A percentile compares a stretch with the other conserved stretches of the same genome.
phyloP scores from a whole-genome alignment of 2,329 filamentous ascomycete species.

The Rutstroemia sp. region DNA sequence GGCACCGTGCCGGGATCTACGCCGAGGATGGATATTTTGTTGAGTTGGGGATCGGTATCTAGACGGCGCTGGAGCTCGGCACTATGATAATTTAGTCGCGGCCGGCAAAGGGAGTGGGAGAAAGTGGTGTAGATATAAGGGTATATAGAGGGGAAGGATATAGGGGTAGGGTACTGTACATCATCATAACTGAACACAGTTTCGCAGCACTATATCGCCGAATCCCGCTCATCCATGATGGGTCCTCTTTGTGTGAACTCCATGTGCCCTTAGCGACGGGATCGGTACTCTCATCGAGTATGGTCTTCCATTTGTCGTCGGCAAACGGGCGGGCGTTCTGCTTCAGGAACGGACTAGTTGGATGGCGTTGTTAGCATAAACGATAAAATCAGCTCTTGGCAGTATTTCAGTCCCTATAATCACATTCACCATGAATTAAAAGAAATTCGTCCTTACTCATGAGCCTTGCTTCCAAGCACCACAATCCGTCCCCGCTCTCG shows the following conservation, averaged over 20 bases:
- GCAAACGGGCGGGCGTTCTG: background rate
- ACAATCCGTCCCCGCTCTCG: conserved; percentile 28
- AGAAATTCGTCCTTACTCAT: conserved; percentile 26
- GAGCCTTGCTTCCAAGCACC: conserved; percentile 27
- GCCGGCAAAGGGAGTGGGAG: background rate
- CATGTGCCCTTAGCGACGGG: conserved; percentile 7
- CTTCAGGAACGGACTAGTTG: background rate
- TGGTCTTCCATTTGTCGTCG: background rate
- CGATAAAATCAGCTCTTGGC: background rate
- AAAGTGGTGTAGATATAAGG: no score
- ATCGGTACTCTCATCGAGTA: background rate
- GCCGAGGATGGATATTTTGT: conserved; percentile 32
- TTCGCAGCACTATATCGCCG: conserved; percentile 11
- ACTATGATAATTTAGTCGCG: background rate
- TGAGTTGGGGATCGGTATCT: conserved; percentile 26
- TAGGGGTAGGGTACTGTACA: background rate
- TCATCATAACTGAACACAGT: conserved; percentile 3
- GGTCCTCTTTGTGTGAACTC: conserved; percentile 3
- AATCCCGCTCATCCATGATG: conserved; percentile 1
- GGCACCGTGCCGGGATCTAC: conserved; percentile 35
- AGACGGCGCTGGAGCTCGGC: conserved; percentile 11
- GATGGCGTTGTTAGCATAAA: background rate
- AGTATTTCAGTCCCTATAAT: background rate
- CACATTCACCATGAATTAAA: no score
- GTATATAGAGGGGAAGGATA: background rate